phyloP scores from a whole-genome alignment of 345 rosid genomes.

The Citrus mangshanensis region DNA sequence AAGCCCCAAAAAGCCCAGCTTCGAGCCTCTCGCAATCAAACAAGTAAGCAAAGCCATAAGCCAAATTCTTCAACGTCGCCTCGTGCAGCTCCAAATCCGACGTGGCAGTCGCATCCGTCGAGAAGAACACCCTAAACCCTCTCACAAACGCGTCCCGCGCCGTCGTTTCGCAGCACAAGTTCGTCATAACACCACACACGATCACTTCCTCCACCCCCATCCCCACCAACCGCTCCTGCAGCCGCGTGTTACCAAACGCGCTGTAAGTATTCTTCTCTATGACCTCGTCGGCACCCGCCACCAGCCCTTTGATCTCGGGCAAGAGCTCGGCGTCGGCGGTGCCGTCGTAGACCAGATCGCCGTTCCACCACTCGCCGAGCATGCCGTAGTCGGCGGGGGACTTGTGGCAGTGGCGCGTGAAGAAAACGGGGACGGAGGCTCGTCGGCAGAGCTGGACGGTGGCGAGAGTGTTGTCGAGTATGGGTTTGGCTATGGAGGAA shows the following conservation, averaged over 20 bases:
- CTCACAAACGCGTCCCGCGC: constrained; percentile 75
- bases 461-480: constrained; percentile 45
- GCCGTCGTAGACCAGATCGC: constrained; percentile 55
- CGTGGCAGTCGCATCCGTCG: constrained; percentile 74
- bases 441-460: constrained; percentile 64
- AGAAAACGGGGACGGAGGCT: constrained; percentile 63
- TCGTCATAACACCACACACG: constrained; percentile 73
- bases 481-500: constrained; percentile 52
- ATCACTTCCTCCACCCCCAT: constrained; percentile 74
- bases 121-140: constrained; percentile 75
- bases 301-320: constrained; percentile 33
- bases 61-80: constrained; percentile 61
- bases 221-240: constrained; percentile 47
- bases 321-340: constrained; percentile 50
- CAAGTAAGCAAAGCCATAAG: constrained; percentile 71
- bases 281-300: constrained; percentile 33
- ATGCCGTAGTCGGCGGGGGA: constrained; percentile 50
- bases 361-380: constrained; percentile 75
- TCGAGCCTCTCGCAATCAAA: constrained; percentile 47
- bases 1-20: not conserved
- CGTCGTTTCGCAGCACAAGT: constrained; percentile 83
- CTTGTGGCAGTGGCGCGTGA: constrained; percentile 75
- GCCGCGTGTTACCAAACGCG: constrained; percentile 50
- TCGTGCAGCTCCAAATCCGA: constrained; percentile 52
- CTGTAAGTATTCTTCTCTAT: constrained; percentile 76